Percentiles rank a stretch among this genome's conserved stretches.
Evolutionary conservation across 2,329 filamentous ascomycete species (phyloP).

Genomic region (Aspergillus texensis): DNA sequence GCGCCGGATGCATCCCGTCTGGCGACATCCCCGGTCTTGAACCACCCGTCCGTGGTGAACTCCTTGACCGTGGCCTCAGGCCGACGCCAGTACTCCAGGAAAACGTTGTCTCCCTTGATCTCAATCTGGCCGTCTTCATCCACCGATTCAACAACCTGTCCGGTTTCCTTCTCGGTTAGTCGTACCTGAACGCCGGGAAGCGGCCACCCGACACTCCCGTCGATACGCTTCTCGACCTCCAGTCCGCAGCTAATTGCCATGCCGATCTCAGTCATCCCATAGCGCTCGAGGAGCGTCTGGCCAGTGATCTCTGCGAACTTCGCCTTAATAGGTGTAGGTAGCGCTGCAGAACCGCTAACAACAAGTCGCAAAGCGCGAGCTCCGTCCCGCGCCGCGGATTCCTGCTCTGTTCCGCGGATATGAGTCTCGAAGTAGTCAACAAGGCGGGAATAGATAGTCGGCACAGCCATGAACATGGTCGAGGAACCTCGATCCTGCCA

Average conservation of each 20-base stretch:
- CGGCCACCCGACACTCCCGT: conserved; percentile 54
- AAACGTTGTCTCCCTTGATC: conserved; percentile 46
- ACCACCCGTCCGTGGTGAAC: conserved; percentile 53
- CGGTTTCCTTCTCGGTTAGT: conserved; percentile 46
- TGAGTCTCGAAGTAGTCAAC: conserved; percentile 48
- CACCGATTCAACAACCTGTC: conserved; percentile 29
- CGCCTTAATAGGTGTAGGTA: conserved; percentile 45
- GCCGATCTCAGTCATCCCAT: conserved; percentile 56
- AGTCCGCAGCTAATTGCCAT: conserved; percentile 51
- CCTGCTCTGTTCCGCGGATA: conserved; percentile 38
- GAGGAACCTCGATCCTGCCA: conserved; percentile 46
- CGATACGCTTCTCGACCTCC: conserved; percentile 42
- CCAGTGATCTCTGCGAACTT: conserved; percentile 46
- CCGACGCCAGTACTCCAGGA: conserved; percentile 47
- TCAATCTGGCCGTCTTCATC: conserved; percentile 49
- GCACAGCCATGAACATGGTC: conserved; percentile 55
- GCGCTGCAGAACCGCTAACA: conserved; percentile 47
- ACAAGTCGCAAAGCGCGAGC: conserved; percentile 40
- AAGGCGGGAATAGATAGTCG: conserved; percentile 54
- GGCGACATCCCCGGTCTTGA: conserved; percentile 52
- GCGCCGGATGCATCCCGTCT: conserved; percentile 39
- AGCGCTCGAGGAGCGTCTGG: conserved; percentile 50
- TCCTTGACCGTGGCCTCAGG: conserved; percentile 50
- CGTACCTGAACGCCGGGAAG: conserved; percentile 52
- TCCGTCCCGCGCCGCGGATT: conserved; percentile 35